Conservation (phyloP, 1,284 basidiomycete species). For the Leccinum olivaceoglutinosum region DNA sequence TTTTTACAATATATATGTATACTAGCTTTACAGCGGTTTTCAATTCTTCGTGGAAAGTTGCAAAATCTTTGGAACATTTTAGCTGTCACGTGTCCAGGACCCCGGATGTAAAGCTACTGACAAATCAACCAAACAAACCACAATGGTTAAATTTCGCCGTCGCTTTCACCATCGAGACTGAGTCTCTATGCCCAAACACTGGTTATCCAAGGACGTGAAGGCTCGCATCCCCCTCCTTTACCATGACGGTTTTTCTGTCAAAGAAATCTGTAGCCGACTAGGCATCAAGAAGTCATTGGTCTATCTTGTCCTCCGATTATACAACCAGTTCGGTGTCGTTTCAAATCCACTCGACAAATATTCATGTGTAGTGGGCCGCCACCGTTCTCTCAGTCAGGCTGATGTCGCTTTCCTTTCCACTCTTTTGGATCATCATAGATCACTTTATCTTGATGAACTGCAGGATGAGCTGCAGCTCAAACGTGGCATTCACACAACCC, state of each 20-base stretch:
- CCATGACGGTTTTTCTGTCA: neutral
- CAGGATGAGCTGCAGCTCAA: neutral
- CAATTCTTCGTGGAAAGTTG: too few relatives aligned
- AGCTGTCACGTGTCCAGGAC: too few relatives aligned
- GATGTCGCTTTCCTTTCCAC: neutral
- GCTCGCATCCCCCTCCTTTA: neutral
- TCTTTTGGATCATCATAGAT: neutral
- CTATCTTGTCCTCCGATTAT: neutral
- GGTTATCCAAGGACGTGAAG: neutral
- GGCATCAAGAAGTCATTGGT: neutral
- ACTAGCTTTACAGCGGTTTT: too few relatives aligned
- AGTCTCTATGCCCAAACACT: neutral
- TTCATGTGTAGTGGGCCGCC: neutral
- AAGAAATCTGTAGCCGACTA: neutral
- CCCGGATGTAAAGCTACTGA: neutral
- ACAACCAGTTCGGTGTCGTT: neutral
- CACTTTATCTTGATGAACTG: constrained; percentile 4
- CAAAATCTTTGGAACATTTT: too few relatives aligned
- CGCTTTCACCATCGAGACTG: neutral
- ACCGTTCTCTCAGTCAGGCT: neutral
- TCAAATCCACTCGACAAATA: neutral
- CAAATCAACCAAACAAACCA: neutral
- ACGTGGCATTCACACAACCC: neutral
- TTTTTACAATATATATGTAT: too few relatives aligned
- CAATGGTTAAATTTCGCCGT: neutral